Conservation (phyloP, 768 basidiomycete species). For the Xerocomellus dryophilus region DNA sequence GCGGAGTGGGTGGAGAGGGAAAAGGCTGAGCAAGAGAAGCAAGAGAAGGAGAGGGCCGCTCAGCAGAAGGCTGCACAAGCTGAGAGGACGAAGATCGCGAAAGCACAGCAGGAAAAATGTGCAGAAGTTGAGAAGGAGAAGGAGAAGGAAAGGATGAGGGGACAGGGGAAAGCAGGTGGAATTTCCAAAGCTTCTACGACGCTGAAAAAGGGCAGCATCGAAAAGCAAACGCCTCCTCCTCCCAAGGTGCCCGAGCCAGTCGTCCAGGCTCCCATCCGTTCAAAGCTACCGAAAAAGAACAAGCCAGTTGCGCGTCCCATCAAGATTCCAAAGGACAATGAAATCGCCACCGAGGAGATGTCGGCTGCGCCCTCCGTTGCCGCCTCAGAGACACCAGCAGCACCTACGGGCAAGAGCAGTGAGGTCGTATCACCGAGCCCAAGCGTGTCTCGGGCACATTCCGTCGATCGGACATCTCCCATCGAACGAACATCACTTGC, state of each 20-base stretch:
- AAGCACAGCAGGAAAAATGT: slow-evolving; percentile 33
- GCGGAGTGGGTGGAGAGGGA: slow-evolving; percentile 35
- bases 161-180: slow-evolving; percentile 23
- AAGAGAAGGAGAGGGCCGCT: slow-evolving; percentile 36
- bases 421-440: slow-evolving; percentile 46
- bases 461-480: slow-evolving; percentile 49
- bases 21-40: slow-evolving; percentile 38
- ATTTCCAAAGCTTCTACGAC: slow-evolving; percentile 22
- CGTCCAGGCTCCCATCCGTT: slow-evolving; percentile 68
- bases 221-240: slow-evolving; percentile 21
- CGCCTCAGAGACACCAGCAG: slow-evolving; percentile 46
- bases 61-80: slow-evolving; percentile 35
- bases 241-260: slow-evolving; percentile 34
- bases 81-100: slow-evolving; percentile 35
- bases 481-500: slow-evolving; percentile 50
- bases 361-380: slow-evolving; percentile 44
- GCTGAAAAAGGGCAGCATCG: slow-evolving; percentile 14
- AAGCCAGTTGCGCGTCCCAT: slow-evolving; percentile 61
- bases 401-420: slow-evolving; percentile 32
- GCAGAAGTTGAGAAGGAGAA: slow-evolving; percentile 27
- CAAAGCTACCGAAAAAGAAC: slow-evolving; percentile 82
- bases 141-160: slow-evolving; percentile 31
- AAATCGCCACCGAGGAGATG: slow-evolving; percentile 39
- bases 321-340: slow-evolving; percentile 60
- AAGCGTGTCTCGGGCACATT: slow-evolving; percentile 58